Evolutionary conservation across 495 filamentous ascomycete genomes (phyloP), one percentile per base, ranked within the genome.

Genomic region (Melanomma pulvis-pyrius): DNA sequence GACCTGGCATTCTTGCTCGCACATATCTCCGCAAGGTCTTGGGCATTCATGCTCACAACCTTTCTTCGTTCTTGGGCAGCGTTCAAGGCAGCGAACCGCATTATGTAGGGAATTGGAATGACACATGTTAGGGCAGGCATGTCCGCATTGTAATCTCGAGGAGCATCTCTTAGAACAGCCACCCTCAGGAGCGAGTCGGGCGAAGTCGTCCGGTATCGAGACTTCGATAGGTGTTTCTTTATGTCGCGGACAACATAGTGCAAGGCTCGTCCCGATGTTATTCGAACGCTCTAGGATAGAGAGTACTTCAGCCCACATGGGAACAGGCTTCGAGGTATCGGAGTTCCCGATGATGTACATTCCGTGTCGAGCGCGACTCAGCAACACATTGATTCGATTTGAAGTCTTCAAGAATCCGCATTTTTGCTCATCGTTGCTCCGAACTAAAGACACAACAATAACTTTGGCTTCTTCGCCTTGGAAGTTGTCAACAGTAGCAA

Each of bases 401-500:
- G 82, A 78, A 8, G 88, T 91, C 47, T 83, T 84, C 15, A 94
- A 77, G 65, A 96, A 96, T 0, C 91, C 91, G 50, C 83, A 85
- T n/a, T 80, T 81, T 44, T 79, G 81, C 25, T 83, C 70, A 1
- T 73, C 60, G 67, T 93, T 94, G 75, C 88, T 90, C 50, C 91
- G 82, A 13, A 94, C 92, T 0, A 94, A 76, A 0, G 90, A 93
- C n/a, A 96, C 81, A n/a, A 94, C 79, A 11, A 94, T 82, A 2
- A 93, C 81, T 56, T 91, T 90, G 15, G 90, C 90, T 70, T 94
- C 90, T 72, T 94, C 90, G 7, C 72, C 80, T 65, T 92, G 90
- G 61, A 93, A 93, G 70, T 92, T 93, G 73, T 94, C 91, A n/a
- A 96, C 86, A 0, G 88, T 94, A n/a, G 92, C 89, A 6, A 92